Percentiles rank a stretch among this genome's conserved stretches.
Evolutionary conservation across 192 early-diverging fungal species (phyloP).

Genomic region (Entomortierella beljakovae): DNA sequence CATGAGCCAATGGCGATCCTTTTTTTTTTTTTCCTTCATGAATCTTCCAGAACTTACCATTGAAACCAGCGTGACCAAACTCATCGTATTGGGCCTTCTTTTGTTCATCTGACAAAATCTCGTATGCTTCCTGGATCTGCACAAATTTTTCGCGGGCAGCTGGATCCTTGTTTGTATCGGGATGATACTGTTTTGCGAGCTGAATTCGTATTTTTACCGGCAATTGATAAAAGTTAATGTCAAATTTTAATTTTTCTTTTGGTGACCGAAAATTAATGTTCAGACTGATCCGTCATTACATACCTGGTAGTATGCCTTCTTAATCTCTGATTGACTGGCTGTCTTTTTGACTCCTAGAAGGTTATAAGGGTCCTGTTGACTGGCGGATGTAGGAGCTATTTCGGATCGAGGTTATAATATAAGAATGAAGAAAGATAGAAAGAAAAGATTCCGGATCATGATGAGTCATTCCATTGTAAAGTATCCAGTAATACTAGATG

Average conservation of each 20-base stretch:
- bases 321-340: conserved; percentile 89
- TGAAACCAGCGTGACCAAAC: conserved; percentile 75
- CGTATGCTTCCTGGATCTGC: conserved; percentile 98
- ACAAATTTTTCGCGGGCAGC: conserved; percentile 96
- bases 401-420: neutral
- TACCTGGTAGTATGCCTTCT: conserved; percentile 97
- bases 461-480: neutral
- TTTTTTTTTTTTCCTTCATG: too few relatives aligned
- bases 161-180: conserved; percentile 95
- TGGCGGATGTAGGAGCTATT: conserved; percentile 36
- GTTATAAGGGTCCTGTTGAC: conserved; percentile 83
- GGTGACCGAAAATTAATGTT: neutral
- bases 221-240: neutral
- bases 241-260: neutral
- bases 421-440: neutral
- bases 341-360: conserved; percentile 85
- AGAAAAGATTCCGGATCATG: neutral
- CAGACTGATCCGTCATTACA: neutral
- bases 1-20: neutral
- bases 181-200: conserved; percentile 97
- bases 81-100: conserved; percentile 95
- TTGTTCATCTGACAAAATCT: conserved; percentile 92
- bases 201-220: conserved; percentile 24
- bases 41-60: conserved; percentile 11
- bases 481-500: neutral